A percentile compares a stretch with the other conserved stretches of the same genome.
These are phyloP conservation scores for Paraconiothyrium sp. DNA, from an alignment of 2,329 filamentous ascomycete species.

Conservation along the genomic window DNA sequence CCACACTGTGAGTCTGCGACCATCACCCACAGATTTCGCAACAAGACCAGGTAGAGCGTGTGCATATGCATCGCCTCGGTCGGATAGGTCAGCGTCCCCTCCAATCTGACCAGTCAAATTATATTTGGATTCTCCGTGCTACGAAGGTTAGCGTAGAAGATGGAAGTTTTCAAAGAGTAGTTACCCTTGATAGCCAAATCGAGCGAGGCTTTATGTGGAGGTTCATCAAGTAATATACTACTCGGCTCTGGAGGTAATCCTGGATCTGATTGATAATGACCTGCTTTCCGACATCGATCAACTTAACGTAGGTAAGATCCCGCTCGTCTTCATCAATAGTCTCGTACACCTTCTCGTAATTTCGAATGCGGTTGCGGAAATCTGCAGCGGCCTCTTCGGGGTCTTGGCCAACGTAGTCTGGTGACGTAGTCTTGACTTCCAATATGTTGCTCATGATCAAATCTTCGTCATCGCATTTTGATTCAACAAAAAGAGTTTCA, in stretches of 20 bases:
- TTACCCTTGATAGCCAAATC: constrained; percentile 92
- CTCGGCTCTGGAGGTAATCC: constrained; percentile 93
- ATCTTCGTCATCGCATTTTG: constrained; percentile 94
- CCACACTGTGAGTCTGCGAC: constrained; percentile 74
- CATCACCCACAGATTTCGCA: constrained; percentile 83
- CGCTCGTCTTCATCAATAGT: constrained; percentile 90
- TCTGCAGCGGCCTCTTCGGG: constrained; percentile 90
- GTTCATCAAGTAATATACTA: constrained; percentile 99
- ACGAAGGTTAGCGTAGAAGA: constrained; percentile 27
- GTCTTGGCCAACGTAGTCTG: constrained; percentile 93
- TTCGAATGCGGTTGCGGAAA: constrained; percentile 92
- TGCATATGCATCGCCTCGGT: constrained; percentile 87
- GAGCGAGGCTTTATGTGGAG: constrained; percentile 95
- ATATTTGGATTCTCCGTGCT: constrained; percentile 95
- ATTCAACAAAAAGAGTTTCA: constrained; percentile 95
- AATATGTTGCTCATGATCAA: constrained; percentile 98
- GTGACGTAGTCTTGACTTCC: constrained; percentile 95
- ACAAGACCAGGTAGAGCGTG: constrained; percentile 85
- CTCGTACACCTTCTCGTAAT: constrained; percentile 97
- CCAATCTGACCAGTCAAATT: constrained; percentile 93
- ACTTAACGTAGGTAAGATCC: constrained; percentile 92
- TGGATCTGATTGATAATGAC: constrained; percentile 98
- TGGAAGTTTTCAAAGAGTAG: constrained; percentile 42
- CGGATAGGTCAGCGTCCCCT: constrained; percentile 87
- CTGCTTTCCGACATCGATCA: constrained; percentile 94